These are phyloP conservation scores for Penicillium chermesinum DNA, from an alignment of 495 filamentous ascomycete genomes.

Conservation along the genomic window DNA sequence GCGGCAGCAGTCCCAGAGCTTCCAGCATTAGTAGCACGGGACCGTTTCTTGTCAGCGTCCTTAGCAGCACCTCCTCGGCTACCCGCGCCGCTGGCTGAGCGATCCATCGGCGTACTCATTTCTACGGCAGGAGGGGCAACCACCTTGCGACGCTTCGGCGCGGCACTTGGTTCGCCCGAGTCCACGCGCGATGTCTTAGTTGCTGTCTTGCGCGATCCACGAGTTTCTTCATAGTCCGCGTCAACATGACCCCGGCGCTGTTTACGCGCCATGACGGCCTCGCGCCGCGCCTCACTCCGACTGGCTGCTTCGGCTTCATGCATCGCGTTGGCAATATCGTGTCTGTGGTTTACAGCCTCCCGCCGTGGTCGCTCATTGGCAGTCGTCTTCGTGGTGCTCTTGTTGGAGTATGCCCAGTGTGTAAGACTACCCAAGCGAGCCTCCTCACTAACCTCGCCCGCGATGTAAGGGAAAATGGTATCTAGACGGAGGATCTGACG, in stretches of 20 bases:
- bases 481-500: constrained; percentile 83
- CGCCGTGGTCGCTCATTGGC: constrained; percentile 67
- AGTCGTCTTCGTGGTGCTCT: constrained; percentile 58
- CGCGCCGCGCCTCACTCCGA: constrained; percentile 75
- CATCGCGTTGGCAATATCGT: constrained; percentile 50
- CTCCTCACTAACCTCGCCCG: constrained; percentile 87
- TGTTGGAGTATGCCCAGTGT: constrained; percentile 95
- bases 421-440: constrained; percentile 83
- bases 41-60: constrained; percentile 69
- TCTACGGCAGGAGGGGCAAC: constrained; percentile 52
- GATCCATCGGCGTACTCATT: constrained; percentile 58
- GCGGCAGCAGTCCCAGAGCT: constrained; percentile 52
- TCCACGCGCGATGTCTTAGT: constrained; percentile 55
- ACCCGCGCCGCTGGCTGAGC: constrained; percentile 58
- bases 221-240: constrained; percentile 71
- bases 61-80: constrained; percentile 45
- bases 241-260: constrained; percentile 61
- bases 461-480: constrained; percentile 74
- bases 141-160: constrained; percentile 72
- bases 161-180: constrained; percentile 31
- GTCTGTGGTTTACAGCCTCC: constrained; percentile 65
- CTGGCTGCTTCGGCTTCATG: constrained; percentile 72
- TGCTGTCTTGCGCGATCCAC: constrained; percentile 51
- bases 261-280: constrained; percentile 71
- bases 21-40: constrained; percentile 53